Base-by-base conservation (phyloP, 2,329 filamentous ascomycete genomes). In the Curvularia spicifera region DNA sequence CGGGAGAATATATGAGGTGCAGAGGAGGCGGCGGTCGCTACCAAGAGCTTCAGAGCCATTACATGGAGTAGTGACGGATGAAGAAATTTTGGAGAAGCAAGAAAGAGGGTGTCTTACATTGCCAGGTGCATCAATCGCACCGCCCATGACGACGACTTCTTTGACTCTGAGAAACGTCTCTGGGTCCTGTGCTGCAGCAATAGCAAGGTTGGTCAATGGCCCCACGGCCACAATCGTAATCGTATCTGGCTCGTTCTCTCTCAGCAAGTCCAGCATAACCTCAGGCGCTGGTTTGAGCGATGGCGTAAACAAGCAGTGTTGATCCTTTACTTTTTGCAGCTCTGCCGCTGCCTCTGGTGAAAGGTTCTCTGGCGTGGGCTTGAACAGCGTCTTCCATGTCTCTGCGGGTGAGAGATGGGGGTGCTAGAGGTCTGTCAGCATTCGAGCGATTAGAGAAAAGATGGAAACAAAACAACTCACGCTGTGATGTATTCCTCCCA, bases 91-190 rank as follows among this genome's bases (percentile, higher is more conserved):
- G 5, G 8, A 46, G 9, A 2, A 44, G 39, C 43, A 28, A 9
- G 39, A n/a, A 39, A 20, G 6, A 35, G 9, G 15, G 13, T 18
- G 6, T 18, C 69, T 70, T 76, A 83, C 81, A 76, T 99, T 99
- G 67, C 95, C 95, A 50, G 88, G 84, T 44, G 87, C 80, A 58
- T 90, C 83, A 53, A 99, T 85, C 24, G 91, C 89, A 59, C 95
- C 95, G 58, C 94, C 95, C 95, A 99, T 99, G 46, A 97, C 91
- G 4, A 97, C 89, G 3, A 99, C 85, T 77, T 98, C 93, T 76
- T 96, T 96, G 48, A 88, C 91, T 43, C 88, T 87, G 54, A 99
- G 83, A 76, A 99, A 97, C 0, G 93, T 89, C 76, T 94, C 91
- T 0, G 93, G 89, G 67, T 98, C 94, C 70, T 92, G 87, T 13